phyloP scores from a whole-genome alignment of 768 basidiomycete species.

The Hysterangium stoloniferum region DNA sequence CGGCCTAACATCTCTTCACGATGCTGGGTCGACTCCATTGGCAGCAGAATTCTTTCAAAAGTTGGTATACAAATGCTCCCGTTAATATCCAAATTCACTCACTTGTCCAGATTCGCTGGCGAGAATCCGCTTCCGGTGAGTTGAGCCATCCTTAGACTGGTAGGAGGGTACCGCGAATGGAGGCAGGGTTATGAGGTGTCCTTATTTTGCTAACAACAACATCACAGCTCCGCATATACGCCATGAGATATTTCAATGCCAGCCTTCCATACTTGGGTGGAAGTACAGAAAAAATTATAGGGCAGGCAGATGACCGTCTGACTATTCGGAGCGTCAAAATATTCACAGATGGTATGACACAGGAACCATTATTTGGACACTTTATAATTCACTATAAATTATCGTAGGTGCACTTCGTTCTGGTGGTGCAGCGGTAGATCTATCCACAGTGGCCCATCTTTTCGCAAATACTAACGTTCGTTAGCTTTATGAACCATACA shows the following conservation, averaged over 20 bases:
- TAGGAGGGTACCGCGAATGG: too few species aligned
- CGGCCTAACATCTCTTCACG: constrained; percentile 84
- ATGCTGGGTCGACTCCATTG: constrained; percentile 50
- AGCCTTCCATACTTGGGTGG: constrained; percentile 61
- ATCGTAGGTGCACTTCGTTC: constrained; percentile 67
- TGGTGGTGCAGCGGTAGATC: constrained; percentile 67
- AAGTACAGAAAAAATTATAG: constrained; percentile 38
- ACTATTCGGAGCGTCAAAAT: constrained; percentile 68
- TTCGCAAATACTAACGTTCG: not conserved
- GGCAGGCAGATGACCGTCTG: constrained; percentile 43
- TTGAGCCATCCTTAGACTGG: too few species aligned
- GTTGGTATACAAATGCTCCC: constrained; percentile 25
- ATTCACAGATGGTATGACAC: constrained; percentile 49
- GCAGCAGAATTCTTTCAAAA: constrained; percentile 57
- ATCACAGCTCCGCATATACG: constrained; percentile 25
- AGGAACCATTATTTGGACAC: not conserved
- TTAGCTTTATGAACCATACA: constrained; percentile 11
- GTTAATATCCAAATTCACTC: constrained; percentile 6
- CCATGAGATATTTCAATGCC: constrained; percentile 38
- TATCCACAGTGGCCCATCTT: not conserved
- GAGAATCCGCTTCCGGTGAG: constrained; percentile 48
- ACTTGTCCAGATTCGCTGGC: constrained; percentile 52
- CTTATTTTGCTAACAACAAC: too few species aligned
- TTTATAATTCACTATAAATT: not conserved
- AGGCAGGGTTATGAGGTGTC: too few species aligned